Evolutionary conservation across 257 asterid species (phyloP).

Genomic region (Jacaranda mimosifolia): DNA sequence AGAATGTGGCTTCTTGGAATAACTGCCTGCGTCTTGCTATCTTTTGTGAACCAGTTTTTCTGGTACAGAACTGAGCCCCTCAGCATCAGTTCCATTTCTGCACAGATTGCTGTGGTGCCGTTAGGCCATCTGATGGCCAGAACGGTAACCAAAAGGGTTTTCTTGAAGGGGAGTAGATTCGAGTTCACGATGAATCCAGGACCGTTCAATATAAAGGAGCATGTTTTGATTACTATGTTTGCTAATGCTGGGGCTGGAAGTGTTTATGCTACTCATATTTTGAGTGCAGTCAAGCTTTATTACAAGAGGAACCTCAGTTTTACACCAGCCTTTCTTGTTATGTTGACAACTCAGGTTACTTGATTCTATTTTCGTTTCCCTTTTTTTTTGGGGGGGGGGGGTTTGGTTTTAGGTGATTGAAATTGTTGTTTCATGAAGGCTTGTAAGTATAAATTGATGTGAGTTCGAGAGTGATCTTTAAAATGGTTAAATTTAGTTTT

Average conservation of each 20-base stretch:
- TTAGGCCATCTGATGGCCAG: conserved; percentile 55
- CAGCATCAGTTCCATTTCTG: conserved; percentile 38
- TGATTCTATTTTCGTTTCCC: background rate
- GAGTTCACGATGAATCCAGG: conserved; percentile 59
- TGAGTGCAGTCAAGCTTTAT: conserved; percentile 57
- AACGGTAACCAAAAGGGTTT: conserved; percentile 31
- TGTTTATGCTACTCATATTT: conserved; percentile 61
- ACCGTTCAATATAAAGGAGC: conserved; percentile 61
- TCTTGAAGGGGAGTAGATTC: conserved; percentile 42
- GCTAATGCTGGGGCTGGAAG: conserved; percentile 61
- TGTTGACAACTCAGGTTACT: conserved; percentile 62
- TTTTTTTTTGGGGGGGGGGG: background rate
- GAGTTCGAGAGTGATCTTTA: too few species aligned
- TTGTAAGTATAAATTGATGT: too few species aligned
- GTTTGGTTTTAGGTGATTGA: too few species aligned
- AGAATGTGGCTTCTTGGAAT: conserved; percentile 60
- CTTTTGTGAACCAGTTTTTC: conserved; percentile 60
- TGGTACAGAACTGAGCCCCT: conserved; percentile 54
- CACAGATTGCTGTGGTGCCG: conserved; percentile 56
- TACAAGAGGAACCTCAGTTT: conserved; percentile 46
- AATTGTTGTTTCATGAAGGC: too few species aligned
- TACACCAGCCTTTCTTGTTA: conserved; percentile 45
- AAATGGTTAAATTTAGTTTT: too few species aligned
- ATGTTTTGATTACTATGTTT: conserved; percentile 58
- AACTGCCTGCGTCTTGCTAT: conserved; percentile 35